A percentile compares a stretch with the other conserved stretches of the same genome.
Conservation (phyloP, 352 stramenopile species). For the Phytophthora pinifolia region DNA sequence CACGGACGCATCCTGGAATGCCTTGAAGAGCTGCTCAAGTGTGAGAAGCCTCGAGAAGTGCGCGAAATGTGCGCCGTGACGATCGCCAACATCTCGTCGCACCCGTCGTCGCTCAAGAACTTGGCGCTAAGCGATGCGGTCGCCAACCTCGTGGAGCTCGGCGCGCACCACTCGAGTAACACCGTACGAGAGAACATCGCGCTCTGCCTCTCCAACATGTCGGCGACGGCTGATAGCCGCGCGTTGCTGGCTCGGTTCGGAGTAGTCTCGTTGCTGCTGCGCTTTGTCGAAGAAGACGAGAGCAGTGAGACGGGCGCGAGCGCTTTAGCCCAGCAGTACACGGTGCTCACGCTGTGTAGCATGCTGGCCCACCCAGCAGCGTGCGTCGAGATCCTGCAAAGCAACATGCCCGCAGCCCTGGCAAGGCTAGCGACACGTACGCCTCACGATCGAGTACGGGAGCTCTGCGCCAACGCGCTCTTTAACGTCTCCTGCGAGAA, state of each 20-base stretch:
- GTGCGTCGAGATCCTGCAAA: conserved; percentile 68
- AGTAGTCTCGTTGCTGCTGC: conserved; percentile 67
- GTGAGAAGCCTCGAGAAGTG: conserved; percentile 59
- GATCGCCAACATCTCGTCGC: conserved; percentile 76
- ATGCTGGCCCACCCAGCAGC: conserved; percentile 56
- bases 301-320: conserved; percentile 19
- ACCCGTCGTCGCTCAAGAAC: conserved; percentile 61
- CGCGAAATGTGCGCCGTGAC: conserved; percentile 70
- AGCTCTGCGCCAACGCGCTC: conserved; percentile 72
- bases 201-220: conserved; percentile 76
- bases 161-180: conserved; percentile 38
- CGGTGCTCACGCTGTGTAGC: conserved; percentile 70
- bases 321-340: conserved; percentile 59
- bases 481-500: conserved; percentile 84
- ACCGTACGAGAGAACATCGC: conserved; percentile 75
- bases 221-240: conserved; percentile 53
- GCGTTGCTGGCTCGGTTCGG: conserved; percentile 60
- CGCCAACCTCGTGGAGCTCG: conserved; percentile 66
- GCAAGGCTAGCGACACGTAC: conserved; percentile 41
- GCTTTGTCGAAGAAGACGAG: conserved; percentile 62
- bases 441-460: conserved; percentile 54
- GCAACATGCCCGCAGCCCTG: conserved; percentile 60
- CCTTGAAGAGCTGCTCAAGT: conserved; percentile 74
- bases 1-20: conserved; percentile 71
- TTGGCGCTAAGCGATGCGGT: conserved; percentile 64